phyloP scores from a whole-genome alignment of 2,329 filamentous ascomycete species.

The Xylariaceae sp. region DNA sequence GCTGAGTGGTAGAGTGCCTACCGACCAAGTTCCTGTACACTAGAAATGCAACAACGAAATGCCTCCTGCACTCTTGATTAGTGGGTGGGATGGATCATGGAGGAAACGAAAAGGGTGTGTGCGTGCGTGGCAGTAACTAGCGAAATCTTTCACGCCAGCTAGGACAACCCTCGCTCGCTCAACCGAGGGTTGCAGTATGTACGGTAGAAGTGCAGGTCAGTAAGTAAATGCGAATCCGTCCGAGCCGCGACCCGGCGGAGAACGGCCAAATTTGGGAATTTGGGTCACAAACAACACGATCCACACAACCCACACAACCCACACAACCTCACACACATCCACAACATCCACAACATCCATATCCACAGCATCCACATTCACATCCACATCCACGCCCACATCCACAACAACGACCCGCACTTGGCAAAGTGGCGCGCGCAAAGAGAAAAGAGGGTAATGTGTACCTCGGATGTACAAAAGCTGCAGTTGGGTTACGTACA shows the following conservation, averaged over 20 bases:
- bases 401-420: constrained; percentile 18
- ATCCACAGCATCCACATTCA: too few species aligned
- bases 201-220: neutral
- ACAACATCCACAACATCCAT: too few species aligned
- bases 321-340: too few species aligned
- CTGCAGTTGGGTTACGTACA: too few species aligned
- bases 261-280: constrained; percentile 29
- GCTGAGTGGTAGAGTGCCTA: too few species aligned
- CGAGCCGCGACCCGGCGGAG: constrained; percentile 31
- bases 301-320: constrained; percentile 7
- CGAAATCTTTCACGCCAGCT: constrained; percentile 1
- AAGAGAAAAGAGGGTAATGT: too few species aligned
- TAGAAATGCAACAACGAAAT: neutral
- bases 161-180: constrained; percentile 6
- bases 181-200: constrained; percentile 26
- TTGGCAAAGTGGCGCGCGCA: constrained; percentile 21
- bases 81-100: constrained; percentile 16
- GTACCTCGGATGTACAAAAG: constrained; percentile 19
- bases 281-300: constrained; percentile 20
- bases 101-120: constrained; percentile 14
- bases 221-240: constrained; percentile 31
- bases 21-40: neutral
- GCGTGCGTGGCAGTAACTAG: constrained; percentile 19
- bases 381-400: too few species aligned
- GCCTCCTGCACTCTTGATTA: neutral